phyloP scores from a whole-genome alignment of 331 rosid genomes.

The Rhamnella rubrinervis region DNA sequence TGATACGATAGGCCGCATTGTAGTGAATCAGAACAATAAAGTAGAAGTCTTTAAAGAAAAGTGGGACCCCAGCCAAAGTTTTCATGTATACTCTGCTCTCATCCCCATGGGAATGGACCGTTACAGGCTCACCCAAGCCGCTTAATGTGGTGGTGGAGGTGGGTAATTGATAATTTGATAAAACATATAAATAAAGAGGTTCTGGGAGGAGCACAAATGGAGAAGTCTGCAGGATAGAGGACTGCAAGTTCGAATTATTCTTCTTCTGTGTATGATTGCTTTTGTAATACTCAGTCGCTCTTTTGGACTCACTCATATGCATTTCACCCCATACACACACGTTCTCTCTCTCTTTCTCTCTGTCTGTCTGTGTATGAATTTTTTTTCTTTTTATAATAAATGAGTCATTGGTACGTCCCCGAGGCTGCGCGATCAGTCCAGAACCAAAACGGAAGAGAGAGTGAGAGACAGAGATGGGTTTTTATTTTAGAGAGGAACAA shows the following conservation, averaged over 20 bases:
- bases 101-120: slow-evolving; percentile 38
- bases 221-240: slow-evolving; percentile 56
- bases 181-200: slow-evolving; percentile 8
- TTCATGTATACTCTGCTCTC: not conserved
- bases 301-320: slow-evolving; percentile 49
- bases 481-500: slow-evolving; percentile 1
- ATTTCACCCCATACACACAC: not conserved
- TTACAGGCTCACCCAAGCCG: slow-evolving; percentile 32
- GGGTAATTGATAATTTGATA: slow-evolving; percentile 1
- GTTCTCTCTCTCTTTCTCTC: slow-evolving; percentile 8
- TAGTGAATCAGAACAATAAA: slow-evolving; percentile 16
- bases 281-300: slow-evolving; percentile 53
- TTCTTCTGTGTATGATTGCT: slow-evolving; percentile 80
- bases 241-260: slow-evolving; percentile 92
- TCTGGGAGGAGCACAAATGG: slow-evolving; percentile 32
- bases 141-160: slow-evolving; percentile 4
- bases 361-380: not conserved
- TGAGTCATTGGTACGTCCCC: slow-evolving; percentile 51
- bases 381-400: slow-evolving; percentile 22
- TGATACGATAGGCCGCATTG: slow-evolving; percentile 7
- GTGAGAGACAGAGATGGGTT: slow-evolving; percentile 13
- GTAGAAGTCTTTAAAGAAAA: not conserved
- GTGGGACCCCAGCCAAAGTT: slow-evolving; percentile 30
- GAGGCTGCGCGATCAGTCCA: slow-evolving; percentile 64
- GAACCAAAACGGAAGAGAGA: slow-evolving; percentile 27